A percentile compares a stretch with the other conserved stretches of the same genome.
phyloP scores from a whole-genome alignment of 2,329 filamentous ascomycete genomes.

The Fusarium redolens region DNA sequence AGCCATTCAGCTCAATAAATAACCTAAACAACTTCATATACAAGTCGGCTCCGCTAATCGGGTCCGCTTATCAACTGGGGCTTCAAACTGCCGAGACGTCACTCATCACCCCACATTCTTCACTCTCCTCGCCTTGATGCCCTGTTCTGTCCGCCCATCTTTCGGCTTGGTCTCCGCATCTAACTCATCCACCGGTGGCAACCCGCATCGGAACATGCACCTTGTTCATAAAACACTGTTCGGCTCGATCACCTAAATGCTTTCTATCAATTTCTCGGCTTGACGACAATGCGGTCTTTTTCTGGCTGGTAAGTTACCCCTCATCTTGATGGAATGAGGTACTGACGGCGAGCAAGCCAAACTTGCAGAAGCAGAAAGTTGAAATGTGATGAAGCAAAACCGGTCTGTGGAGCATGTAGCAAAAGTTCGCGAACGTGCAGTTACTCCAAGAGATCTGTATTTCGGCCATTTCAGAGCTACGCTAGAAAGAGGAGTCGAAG shows the following conservation, averaged over 20 bases:
- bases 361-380: slow-evolving; percentile 42
- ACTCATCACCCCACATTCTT: slow-evolving; percentile 34
- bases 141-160: background rate
- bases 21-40: background rate
- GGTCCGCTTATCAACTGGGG: slow-evolving; percentile 5
- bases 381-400: slow-evolving; percentile 44
- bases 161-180: background rate
- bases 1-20: background rate
- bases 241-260: background rate
- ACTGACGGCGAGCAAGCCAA: slow-evolving; percentile 17
- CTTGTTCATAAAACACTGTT: background rate
- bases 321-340: rapidly evolving
- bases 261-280: rapidly evolving
- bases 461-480: slow-evolving; percentile 25
- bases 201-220: background rate
- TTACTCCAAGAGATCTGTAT: slow-evolving; percentile 31
- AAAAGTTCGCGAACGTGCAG: slow-evolving; percentile 30
- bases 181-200: background rate
- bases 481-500: background rate
- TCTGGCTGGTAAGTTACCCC: slow-evolving; percentile 33
- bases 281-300: slow-evolving; percentile 36
- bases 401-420: slow-evolving; percentile 34
- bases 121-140: slow-evolving; percentile 25
- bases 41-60: slow-evolving; percentile 7
- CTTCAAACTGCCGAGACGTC: background rate